Evolutionary conservation across 495 filamentous ascomycete species (phyloP).

Genomic region (Xylaria scruposa): DNA sequence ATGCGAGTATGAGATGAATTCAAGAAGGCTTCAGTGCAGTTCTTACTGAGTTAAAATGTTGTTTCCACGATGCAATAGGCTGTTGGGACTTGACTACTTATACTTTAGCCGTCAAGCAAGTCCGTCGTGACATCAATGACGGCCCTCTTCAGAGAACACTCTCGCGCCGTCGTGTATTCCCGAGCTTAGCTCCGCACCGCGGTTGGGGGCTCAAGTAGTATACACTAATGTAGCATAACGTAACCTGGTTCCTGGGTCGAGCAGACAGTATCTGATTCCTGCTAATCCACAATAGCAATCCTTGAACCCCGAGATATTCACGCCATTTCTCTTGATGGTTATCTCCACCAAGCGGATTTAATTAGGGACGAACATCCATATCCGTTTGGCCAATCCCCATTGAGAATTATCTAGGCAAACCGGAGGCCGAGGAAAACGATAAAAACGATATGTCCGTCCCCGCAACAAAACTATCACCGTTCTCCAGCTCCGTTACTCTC

Average conservation of each 20-base stretch:
- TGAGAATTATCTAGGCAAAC: neutral
- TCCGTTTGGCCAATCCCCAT: neutral
- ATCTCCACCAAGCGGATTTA: slow-evolving; percentile 13
- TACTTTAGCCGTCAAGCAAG: slow-evolving; percentile 7
- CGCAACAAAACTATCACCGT: neutral
- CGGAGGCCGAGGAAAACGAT: neutral
- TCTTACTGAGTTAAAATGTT: neutral
- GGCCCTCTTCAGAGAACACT: neutral
- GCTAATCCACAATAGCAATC: neutral
- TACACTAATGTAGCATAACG: neutral
- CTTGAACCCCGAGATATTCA: neutral
- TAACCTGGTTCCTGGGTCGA: neutral
- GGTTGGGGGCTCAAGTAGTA: neutral
- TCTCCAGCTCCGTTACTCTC: neutral
- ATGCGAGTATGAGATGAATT: neutral
- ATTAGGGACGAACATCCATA: neutral
- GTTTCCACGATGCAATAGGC: neutral
- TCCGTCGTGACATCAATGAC: neutral
- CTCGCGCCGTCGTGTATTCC: neutral
- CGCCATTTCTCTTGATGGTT: neutral
- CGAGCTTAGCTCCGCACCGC: slow-evolving; percentile 8
- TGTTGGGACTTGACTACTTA: slow-evolving; percentile 3
- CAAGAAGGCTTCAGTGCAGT: neutral
- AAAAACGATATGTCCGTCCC: neutral
- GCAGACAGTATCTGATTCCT: neutral